Conservation (phyloP, 345 rosid genomes). For the Populus deltoides region DNA sequence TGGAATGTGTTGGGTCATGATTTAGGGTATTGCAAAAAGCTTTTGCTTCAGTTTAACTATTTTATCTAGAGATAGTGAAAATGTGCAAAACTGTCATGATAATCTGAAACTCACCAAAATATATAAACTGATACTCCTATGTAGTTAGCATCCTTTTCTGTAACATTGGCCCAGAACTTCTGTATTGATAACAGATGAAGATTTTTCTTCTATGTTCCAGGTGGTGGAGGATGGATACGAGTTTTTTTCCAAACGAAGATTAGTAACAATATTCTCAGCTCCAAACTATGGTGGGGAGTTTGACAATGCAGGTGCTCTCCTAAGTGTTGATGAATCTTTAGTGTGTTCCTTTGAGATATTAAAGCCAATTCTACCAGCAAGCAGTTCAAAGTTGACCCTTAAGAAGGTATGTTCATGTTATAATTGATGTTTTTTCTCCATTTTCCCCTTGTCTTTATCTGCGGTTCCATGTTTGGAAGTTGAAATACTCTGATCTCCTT, state of each 20-base stretch:
- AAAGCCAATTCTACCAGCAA: constrained; percentile 60
- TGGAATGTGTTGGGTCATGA: not conserved
- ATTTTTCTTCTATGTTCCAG: constrained; percentile 37
- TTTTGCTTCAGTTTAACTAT: not conserved
- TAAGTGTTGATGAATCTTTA: constrained; percentile 71
- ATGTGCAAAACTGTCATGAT: not conserved
- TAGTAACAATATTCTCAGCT: constrained; percentile 96
- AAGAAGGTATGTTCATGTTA: constrained; percentile 56
- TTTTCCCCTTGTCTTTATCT: not conserved
- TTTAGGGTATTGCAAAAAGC: not conserved
- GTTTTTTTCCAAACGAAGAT: constrained; percentile 78
- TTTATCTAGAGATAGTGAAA: not conserved
- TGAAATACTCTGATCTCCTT: constrained; percentile 5
- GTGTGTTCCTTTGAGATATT: constrained; percentile 93
- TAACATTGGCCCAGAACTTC: not conserved
- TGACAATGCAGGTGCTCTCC: constrained; percentile 87
- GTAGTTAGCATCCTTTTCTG: not conserved
- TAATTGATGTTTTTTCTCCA: not conserved
- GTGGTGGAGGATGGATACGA: constrained; percentile 99
- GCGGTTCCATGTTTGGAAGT: not conserved
- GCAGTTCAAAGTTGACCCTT: constrained; percentile 31
- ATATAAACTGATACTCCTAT: constrained; percentile 5
- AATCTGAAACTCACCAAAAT: not conserved
- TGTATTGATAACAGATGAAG: not conserved
- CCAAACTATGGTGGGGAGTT: constrained; percentile 99